Evolutionary conservation across 495 filamentous ascomycete genomes (phyloP).

Genomic region (Talaromyces ruber): DNA sequence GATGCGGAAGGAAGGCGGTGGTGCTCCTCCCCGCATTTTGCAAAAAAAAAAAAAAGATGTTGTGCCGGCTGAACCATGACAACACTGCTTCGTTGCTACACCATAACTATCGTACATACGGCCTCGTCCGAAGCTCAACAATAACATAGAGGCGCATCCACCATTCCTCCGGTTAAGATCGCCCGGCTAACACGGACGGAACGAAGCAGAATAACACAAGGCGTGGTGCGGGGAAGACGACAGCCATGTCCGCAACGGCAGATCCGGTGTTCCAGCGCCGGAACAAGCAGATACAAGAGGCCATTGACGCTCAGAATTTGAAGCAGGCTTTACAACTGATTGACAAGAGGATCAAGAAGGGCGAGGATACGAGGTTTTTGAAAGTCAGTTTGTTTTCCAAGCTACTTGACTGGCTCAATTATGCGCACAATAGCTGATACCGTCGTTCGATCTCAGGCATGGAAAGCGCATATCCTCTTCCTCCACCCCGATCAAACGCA

Average conservation of each 20-base stretch:
- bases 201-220: background rate
- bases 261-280: constrained; percentile 42
- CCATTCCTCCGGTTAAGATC: background rate
- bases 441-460: constrained; percentile 25
- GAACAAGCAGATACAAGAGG: constrained; percentile 50
- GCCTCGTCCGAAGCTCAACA: background rate
- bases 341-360: constrained; percentile 53
- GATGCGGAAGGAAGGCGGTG: background rate
- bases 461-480: constrained; percentile 44
- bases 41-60: background rate
- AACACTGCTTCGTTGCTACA: background rate
- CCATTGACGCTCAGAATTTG: constrained; percentile 45
- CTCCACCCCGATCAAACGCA: constrained; percentile 35
- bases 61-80: background rate
- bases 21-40: background rate
- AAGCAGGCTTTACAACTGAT: constrained; percentile 53
- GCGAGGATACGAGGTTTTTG: constrained; percentile 40
- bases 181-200: background rate
- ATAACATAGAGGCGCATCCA: background rate
- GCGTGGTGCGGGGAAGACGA: background rate
- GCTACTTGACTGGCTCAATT: background rate
- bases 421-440: background rate
- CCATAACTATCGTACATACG: background rate
- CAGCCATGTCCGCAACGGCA: constrained; percentile 23
- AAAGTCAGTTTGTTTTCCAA: constrained; percentile 16